These are phyloP conservation scores for Claviceps sp. DNA, from an alignment of 2,329 filamentous ascomycete species.

Conservation along the genomic window DNA sequence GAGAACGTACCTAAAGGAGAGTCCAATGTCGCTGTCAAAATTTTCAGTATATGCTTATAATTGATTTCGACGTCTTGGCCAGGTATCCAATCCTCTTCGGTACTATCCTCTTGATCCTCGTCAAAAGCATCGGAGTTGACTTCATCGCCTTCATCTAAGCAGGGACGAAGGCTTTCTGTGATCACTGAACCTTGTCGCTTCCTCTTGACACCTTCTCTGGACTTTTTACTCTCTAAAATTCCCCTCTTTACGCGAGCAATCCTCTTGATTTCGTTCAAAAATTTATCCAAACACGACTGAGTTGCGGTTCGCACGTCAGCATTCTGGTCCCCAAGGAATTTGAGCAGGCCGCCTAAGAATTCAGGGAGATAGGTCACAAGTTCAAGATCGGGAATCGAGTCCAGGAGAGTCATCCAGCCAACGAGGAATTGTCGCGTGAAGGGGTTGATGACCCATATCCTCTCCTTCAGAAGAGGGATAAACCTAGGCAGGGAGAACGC, in stretches of 20 bases:
- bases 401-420: slow-evolving; percentile 86
- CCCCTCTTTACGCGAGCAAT: slow-evolving; percentile 89
- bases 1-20: slow-evolving; percentile 53
- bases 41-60: slow-evolving; percentile 81
- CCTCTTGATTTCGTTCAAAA: slow-evolving; percentile 84
- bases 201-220: slow-evolving; percentile 50
- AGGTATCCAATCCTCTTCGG: slow-evolving; percentile 90
- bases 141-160: slow-evolving; percentile 47
- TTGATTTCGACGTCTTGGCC: slow-evolving; percentile 95
- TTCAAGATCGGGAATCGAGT: slow-evolving; percentile 93
- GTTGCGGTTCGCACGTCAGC: slow-evolving; percentile 90
- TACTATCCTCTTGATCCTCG: slow-evolving; percentile 47
- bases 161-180: slow-evolving; percentile 44
- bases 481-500: slow-evolving; percentile 87
- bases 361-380: slow-evolving; percentile 85
- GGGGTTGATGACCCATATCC: slow-evolving; percentile 87
- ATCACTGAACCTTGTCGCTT: slow-evolving; percentile 61
- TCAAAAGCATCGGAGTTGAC: slow-evolving; percentile 42
- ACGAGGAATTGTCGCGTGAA: slow-evolving; percentile 93
- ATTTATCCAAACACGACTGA: slow-evolving; percentile 76
- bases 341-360: slow-evolving; percentile 79
- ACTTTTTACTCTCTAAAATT: slow-evolving; percentile 72
- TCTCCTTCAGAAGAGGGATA: slow-evolving; percentile 84
- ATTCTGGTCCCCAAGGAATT: slow-evolving; percentile 84
- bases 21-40: slow-evolving; percentile 78